Percentiles rank a stretch among this genome's conserved stretches.
Evolutionary conservation across 768 basidiomycete species (phyloP).

Genomic region (Clathrus columnatus): DNA sequence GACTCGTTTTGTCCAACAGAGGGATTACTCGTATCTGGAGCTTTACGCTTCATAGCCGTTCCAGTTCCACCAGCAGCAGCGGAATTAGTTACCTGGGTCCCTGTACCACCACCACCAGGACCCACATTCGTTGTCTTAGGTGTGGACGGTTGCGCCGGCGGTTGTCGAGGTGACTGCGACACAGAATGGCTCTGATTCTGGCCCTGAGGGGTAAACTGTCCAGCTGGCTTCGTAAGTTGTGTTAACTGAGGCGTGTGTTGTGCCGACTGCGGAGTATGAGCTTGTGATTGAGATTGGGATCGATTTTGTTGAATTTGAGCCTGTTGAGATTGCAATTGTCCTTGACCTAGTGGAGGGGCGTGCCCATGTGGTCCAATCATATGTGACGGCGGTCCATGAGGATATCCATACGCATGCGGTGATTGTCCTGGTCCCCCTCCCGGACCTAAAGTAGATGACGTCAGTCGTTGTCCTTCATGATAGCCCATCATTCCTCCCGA

Average conservation of each 20-base stretch:
- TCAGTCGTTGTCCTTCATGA: not conserved
- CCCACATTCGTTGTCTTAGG: too few species aligned
- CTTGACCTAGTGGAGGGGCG: not conserved
- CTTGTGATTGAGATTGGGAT: not conserved
- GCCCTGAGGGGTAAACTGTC: not conserved
- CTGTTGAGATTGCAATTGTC: conserved; percentile 11
- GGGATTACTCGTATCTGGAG: conserved; percentile 6
- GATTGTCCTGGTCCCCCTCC: conserved; percentile 26
- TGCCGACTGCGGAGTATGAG: not conserved
- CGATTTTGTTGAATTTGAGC: conserved; percentile 10
- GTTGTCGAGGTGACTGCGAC: not conserved
- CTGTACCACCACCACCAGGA: not conserved
- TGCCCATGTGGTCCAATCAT: not conserved
- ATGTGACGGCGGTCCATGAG: not conserved
- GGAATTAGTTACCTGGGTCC: not conserved
- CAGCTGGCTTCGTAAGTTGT: not conserved
- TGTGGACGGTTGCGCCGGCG: not conserved
- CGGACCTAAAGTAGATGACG: not conserved
- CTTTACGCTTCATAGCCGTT: conserved; percentile 28
- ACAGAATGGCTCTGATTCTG: not conserved
- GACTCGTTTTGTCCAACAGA: not conserved
- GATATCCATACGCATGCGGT: conserved; percentile 38
- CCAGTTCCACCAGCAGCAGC: not conserved
- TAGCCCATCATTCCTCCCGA: not conserved
- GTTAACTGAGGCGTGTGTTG: conserved; percentile 20